Evolutionary conservation across 169 alveolate genomes (phyloP).

Genomic region (Theileria annulata): DNA sequence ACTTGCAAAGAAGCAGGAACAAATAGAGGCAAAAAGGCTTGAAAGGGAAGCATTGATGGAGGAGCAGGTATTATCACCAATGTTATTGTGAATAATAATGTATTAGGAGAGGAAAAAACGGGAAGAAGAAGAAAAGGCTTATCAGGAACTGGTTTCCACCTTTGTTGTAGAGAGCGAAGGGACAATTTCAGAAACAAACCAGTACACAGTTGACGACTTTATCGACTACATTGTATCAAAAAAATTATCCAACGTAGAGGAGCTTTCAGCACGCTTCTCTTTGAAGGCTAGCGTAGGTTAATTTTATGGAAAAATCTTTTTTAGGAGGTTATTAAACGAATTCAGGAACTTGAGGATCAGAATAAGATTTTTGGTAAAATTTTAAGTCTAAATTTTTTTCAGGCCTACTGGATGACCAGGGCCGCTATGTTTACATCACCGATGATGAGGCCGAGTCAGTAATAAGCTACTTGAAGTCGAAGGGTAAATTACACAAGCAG

Average conservation of each 20-base stretch:
- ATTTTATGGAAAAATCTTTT: background rate
- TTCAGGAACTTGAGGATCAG: conserved; percentile 54
- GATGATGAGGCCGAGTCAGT: conserved; percentile 54
- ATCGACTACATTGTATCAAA: conserved; percentile 39
- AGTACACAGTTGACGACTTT: conserved; percentile 46
- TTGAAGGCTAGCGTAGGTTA: conserved; percentile 24
- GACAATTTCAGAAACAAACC: conserved; percentile 10
- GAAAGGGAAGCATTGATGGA: conserved; percentile 42
- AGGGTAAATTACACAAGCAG: conserved; percentile 54
- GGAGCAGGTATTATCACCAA: conserved; percentile 40
- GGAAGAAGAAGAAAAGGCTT: conserved; percentile 40
- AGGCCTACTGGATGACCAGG: conserved; percentile 53
- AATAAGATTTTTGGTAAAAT: conserved; percentile 50
- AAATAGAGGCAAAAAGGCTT: conserved; percentile 25
- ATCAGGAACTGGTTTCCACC: conserved; percentile 32
- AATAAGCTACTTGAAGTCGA: conserved; percentile 17
- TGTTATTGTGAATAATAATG: background rate
- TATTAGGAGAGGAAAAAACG: conserved; percentile 40
- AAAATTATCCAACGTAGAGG: conserved; percentile 52
- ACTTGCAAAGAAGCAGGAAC: conserved; percentile 27
- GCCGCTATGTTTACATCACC: conserved; percentile 57
- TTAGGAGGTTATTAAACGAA: conserved; percentile 44
- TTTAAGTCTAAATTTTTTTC: background rate
- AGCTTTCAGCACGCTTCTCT: conserved; percentile 45
- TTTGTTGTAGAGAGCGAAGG: conserved; percentile 64